Percentiles rank a stretch among this genome's conserved stretches.
These are phyloP conservation scores for Pterocarpus macrocarpus DNA, from an alignment of 306 rosid genomes.

Conservation along the genomic window DNA sequence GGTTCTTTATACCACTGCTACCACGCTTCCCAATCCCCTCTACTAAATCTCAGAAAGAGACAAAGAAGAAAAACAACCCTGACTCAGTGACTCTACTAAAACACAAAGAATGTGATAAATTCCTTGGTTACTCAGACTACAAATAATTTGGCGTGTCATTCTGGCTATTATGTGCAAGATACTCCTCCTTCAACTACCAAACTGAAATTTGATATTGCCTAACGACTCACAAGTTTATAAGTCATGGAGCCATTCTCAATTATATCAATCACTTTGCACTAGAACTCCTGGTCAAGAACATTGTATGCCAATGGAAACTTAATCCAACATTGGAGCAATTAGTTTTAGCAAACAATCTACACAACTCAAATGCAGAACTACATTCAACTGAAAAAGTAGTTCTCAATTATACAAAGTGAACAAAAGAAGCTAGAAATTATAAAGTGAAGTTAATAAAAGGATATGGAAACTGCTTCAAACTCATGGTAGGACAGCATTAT, in stretches of 20 bases:
- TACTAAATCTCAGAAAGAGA: no score
- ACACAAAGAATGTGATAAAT: no score
- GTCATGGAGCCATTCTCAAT: background rate
- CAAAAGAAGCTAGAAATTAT: background rate
- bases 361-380: background rate
- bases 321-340: background rate
- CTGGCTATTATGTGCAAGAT: slow-evolving; percentile 19
- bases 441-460: background rate
- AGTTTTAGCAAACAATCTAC: slow-evolving; percentile 7
- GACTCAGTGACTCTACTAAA: no score
- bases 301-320: no score
- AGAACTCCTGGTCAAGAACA: no score
- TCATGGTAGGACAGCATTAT: slow-evolving; percentile 5
- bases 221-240: background rate
- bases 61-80: no score
- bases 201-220: slow-evolving; percentile 4
- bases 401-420: background rate
- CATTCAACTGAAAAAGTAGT: background rate
- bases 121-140: background rate
- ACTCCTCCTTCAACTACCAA: slow-evolving; percentile 5
- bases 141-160: slow-evolving; percentile 8
- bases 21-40: no score
- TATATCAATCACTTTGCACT: background rate
- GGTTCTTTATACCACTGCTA: no score
- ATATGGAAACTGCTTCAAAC: slow-evolving; percentile 12